Evolutionary conservation across 208 protist genomes (phyloP).

Genomic region (Trypanosoma boissoni): DNA sequence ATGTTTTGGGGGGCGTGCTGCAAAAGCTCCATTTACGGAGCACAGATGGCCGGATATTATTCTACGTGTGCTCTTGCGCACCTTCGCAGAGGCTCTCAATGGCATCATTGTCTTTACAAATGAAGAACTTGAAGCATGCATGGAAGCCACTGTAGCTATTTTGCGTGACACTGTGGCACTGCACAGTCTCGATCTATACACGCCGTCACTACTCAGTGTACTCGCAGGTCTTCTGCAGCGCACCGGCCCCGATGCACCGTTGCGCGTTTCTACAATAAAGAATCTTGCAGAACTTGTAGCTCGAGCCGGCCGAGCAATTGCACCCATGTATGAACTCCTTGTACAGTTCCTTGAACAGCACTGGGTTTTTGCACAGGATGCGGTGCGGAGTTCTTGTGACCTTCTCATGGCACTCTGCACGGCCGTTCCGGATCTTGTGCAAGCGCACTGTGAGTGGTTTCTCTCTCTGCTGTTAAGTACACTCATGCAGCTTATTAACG

Average conservation of each 20-base stretch:
- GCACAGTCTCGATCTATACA: constrained; percentile 45
- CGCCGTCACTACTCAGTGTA: constrained; percentile 60
- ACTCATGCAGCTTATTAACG: constrained; percentile 34
- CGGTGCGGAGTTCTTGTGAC: constrained; percentile 51
- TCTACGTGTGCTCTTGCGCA: constrained; percentile 51
- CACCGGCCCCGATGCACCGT: constrained; percentile 12
- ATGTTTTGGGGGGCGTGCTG: not conserved
- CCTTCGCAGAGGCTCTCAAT: constrained; percentile 53
- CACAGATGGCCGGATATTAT: constrained; percentile 67
- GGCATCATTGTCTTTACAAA: constrained; percentile 55
- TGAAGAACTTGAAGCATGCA: constrained; percentile 61
- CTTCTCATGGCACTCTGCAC: constrained; percentile 58
- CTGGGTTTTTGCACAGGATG: constrained; percentile 33
- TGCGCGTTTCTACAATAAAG: constrained; percentile 29
- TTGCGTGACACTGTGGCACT: constrained; percentile 46
- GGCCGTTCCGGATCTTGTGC: constrained; percentile 60
- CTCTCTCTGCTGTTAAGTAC: constrained; percentile 51
- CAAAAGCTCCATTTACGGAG: constrained; percentile 24
- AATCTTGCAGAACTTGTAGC: constrained; percentile 49
- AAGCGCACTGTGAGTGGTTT: constrained; percentile 54
- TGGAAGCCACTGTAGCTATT: constrained; percentile 60
- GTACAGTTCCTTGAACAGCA: constrained; percentile 53
- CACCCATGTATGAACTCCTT: constrained; percentile 65
- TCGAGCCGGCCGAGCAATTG: constrained; percentile 44
- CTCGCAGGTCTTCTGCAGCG: constrained; percentile 25